Evolutionary conservation across 345 rosid genomes (phyloP).

Genomic region (Brassica rapa): DNA sequence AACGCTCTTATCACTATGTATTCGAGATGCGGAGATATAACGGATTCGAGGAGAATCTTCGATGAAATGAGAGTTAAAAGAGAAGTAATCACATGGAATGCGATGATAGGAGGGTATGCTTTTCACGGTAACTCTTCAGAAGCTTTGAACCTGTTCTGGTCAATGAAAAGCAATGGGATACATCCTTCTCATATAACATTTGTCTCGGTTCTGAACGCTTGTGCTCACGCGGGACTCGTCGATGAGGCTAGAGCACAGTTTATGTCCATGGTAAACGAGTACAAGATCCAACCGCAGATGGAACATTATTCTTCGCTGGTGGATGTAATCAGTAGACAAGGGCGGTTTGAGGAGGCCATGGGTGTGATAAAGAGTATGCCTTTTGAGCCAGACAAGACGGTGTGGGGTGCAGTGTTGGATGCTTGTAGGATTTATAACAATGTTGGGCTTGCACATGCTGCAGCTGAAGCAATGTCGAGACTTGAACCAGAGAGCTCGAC

Average conservation of each 20-base stretch:
- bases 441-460: conserved; percentile 53
- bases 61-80: conserved; percentile 47
- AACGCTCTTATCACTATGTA: conserved; percentile 74
- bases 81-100: conserved; percentile 80
- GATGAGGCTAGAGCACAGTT: conserved; percentile 59
- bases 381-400: conserved; percentile 60
- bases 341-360: conserved; percentile 65
- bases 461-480: conserved; percentile 67
- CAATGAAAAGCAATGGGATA: conserved; percentile 54
- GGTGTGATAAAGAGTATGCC: conserved; percentile 59
- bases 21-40: conserved; percentile 64
- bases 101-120: conserved; percentile 83
- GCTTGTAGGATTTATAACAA: conserved; percentile 66
- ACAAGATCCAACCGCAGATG: conserved; percentile 53
- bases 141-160: conserved; percentile 54
- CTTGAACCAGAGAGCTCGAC: conserved; percentile 73
- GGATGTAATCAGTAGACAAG: conserved; percentile 56
- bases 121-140: conserved; percentile 62
- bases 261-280: conserved; percentile 54
- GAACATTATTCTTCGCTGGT: conserved; percentile 71
- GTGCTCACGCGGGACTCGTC: conserved; percentile 67
- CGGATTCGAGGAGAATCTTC: conserved; percentile 53
- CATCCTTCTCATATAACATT: conserved; percentile 67
- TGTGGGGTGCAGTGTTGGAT: conserved; percentile 80
- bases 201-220: conserved; percentile 65